These are phyloP conservation scores for Linanthus parryae DNA, from an alignment of 148 eudicot genomes.

Conservation along the genomic window DNA sequence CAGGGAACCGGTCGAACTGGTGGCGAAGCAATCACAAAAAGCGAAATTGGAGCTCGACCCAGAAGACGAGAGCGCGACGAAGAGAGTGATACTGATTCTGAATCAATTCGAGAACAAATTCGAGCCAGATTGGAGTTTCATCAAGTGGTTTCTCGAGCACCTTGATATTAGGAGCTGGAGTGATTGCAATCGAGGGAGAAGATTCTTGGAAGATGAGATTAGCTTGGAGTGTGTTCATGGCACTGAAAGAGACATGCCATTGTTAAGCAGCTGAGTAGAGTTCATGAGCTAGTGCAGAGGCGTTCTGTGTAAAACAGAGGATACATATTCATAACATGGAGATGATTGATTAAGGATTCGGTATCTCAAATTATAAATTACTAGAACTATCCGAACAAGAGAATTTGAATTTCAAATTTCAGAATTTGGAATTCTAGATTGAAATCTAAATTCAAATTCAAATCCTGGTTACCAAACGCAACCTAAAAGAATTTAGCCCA, in stretches of 20 bases:
- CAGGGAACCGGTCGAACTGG: constrained; percentile 42
- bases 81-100: constrained; percentile 38
- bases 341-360: no score
- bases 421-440: no score
- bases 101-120: constrained; percentile 54
- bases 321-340: no score
- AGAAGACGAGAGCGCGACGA: constrained; percentile 42
- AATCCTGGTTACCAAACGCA: no score
- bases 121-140: constrained; percentile 43
- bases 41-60: constrained; percentile 34
- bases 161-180: constrained; percentile 44
- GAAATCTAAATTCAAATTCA: no score
- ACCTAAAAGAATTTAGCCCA: no score
- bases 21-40: constrained; percentile 44
- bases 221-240: constrained; percentile 18
- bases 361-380: no score
- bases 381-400: no score
- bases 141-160: constrained; percentile 36
- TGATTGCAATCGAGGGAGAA: constrained; percentile 49
- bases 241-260: constrained; percentile 30
- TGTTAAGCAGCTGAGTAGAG: constrained; percentile 43
- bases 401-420: no score
- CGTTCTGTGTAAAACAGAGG: constrained; percentile 39
- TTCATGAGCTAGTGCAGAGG: constrained; percentile 72
- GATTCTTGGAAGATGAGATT: constrained; percentile 50